phyloP scores from a whole-genome alignment of 2,329 filamentous ascomycete species.

The Blumeria graminis region DNA sequence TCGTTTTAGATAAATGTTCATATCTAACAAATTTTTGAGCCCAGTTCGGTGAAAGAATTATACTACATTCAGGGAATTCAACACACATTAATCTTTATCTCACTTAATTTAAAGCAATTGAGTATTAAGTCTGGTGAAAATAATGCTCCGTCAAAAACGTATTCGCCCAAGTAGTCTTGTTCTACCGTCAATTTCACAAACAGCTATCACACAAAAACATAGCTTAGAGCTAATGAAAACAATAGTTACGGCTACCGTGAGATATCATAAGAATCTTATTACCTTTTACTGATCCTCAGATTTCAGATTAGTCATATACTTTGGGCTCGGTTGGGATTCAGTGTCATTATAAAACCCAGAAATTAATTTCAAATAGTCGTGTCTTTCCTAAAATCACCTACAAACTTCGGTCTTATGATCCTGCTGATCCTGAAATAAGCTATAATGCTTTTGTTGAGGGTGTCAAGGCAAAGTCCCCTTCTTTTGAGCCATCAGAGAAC shows the following conservation, averaged over 20 bases:
- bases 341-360: too few species aligned
- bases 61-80: too few species aligned
- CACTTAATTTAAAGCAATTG: too few species aligned
- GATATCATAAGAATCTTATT: background rate
- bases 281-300: background rate
- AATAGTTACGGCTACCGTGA: constrained; percentile 3
- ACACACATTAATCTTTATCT: too few species aligned
- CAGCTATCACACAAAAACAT: constrained; percentile 3
- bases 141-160: background rate
- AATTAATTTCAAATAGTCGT: background rate
- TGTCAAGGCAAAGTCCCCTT: background rate
- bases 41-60: too few species aligned
- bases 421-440: constrained; percentile 6
- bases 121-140: too few species aligned
- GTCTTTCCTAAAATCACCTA: constrained; percentile 4
- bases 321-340: constrained; percentile 1
- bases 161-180: background rate
- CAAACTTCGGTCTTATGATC: constrained; percentile 5
- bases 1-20: too few species aligned
- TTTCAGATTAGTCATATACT: constrained; percentile 3
- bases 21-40: too few species aligned
- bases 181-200: background rate
- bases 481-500: constrained; percentile 3
- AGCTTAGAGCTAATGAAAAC: constrained; percentile 5
- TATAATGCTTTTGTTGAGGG: constrained; percentile 8